Conservation (phyloP, 768 basidiomycete species). For the Auricularia cornea region DNA sequence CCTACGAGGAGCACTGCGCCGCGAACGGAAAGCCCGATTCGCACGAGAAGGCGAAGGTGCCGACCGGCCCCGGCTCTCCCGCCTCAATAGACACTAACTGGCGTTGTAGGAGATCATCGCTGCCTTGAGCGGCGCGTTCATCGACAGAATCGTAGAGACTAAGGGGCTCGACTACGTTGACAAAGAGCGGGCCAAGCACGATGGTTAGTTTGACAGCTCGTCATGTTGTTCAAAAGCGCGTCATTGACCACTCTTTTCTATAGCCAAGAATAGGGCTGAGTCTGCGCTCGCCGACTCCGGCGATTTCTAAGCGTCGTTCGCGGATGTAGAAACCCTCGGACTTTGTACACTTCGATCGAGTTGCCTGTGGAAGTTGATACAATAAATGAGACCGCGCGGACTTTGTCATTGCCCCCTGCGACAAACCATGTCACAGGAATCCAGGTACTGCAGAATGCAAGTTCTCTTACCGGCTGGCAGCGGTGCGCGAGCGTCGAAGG, state of each 20-base stretch:
- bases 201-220: neutral
- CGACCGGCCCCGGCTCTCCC: neutral
- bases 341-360: neutral
- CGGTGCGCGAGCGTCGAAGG: too few species aligned
- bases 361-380: too few species aligned
- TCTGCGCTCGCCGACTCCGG: neutral
- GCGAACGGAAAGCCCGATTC: constrained; percentile 24
- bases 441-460: too few species aligned
- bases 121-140: constrained; percentile 27
- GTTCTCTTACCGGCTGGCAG: too few species aligned
- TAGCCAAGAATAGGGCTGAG: neutral
- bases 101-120: constrained; percentile 28
- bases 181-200: constrained; percentile 17
- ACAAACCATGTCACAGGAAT: too few species aligned
- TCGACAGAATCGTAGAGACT: constrained; percentile 21
- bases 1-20: constrained; percentile 20
- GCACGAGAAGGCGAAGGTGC: constrained; percentile 9
- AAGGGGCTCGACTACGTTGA: constrained; percentile 24
- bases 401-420: too few species aligned
- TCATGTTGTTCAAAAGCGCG: too few species aligned
- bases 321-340: neutral
- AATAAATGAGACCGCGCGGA: too few species aligned
- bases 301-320: neutral
- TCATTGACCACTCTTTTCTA: too few species aligned
- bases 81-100: constrained; percentile 10